Evolutionary conservation across 2,329 filamentous ascomycete species (phyloP).

Genomic region (Catunica adiposa): DNA sequence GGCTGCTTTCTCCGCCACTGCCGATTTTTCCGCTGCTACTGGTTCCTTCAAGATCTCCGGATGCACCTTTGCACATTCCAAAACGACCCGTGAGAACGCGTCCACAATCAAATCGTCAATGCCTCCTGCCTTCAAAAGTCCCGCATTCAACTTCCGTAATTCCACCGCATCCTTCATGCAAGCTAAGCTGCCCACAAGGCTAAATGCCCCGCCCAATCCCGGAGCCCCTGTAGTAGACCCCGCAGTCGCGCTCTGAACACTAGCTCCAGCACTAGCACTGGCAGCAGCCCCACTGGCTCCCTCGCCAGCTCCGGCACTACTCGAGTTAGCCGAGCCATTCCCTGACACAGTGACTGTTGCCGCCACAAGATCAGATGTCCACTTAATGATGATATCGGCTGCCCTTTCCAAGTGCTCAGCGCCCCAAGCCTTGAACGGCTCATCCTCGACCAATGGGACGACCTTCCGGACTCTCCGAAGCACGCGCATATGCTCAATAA

Average conservation of each 20-base stretch:
- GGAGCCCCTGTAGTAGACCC: neutral
- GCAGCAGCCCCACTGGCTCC: neutral
- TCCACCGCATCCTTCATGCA: constrained; percentile 43
- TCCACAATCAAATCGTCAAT: constrained; percentile 94
- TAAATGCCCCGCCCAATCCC: too few relatives aligned
- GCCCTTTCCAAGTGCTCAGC: constrained; percentile 42
- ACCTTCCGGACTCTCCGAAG: constrained; percentile 34
- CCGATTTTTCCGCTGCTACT: neutral
- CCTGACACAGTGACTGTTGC: neutral
- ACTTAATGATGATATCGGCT: constrained; percentile 37
- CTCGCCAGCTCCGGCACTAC: too few relatives aligned
- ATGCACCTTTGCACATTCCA: constrained; percentile 7
- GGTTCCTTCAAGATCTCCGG: constrained; percentile 19
- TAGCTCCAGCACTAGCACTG: neutral
- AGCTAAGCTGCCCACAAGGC: constrained; percentile 24
- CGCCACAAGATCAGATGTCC: constrained; percentile 23
- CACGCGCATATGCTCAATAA: constrained; percentile 35
- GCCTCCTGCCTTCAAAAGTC: constrained; percentile 65
- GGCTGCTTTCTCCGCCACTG: constrained; percentile 12
- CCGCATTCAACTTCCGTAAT: constrained; percentile 59
- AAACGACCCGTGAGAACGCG: constrained; percentile 44
- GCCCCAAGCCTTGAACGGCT: constrained; percentile 37
- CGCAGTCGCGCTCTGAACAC: neutral
- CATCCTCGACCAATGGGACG: constrained; percentile 28
- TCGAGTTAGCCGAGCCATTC: too few relatives aligned